Percentiles rank a stretch among this genome's conserved stretches.
Evolutionary conservation across 768 basidiomycete genomes (phyloP).

Genomic region (Mrakia gelida): DNA sequence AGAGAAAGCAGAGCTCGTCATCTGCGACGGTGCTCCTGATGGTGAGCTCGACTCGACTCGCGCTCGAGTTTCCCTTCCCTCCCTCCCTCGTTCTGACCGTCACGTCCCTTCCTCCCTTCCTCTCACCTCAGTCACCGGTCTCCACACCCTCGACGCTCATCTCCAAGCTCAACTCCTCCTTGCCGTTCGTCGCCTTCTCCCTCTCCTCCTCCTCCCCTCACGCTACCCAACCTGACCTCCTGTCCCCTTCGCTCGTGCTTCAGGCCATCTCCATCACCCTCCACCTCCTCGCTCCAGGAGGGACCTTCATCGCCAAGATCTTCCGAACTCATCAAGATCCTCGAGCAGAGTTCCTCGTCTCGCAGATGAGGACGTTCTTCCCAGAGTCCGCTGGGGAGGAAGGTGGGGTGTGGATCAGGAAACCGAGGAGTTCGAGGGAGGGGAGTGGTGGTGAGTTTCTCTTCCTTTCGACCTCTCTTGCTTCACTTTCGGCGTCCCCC

Average conservation of each 20-base stretch:
- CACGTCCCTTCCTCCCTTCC: neutral
- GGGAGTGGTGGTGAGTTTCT: slow-evolving; percentile 46
- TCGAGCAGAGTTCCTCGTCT: slow-evolving; percentile 44
- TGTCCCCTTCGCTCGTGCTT: neutral
- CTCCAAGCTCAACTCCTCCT: slow-evolving; percentile 49
- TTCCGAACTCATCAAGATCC: slow-evolving; percentile 46
- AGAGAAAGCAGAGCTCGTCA: slow-evolving; percentile 47
- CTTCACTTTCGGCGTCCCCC: neutral
- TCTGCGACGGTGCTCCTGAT: slow-evolving; percentile 52
- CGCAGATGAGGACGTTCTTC: slow-evolving; percentile 48
- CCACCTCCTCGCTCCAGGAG: slow-evolving; percentile 46
- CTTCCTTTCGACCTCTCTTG: neutral
- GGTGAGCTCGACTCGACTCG: slow-evolving; percentile 36
- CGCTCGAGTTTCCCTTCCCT: neutral
- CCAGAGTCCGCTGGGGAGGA: slow-evolving; percentile 32
- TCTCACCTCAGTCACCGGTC: slow-evolving; percentile 45
- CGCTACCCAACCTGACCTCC: neutral
- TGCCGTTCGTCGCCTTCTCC: slow-evolving; percentile 40
- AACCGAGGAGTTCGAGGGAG: slow-evolving; percentile 48
- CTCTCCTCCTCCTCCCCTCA: neutral
- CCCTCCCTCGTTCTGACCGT: neutral
- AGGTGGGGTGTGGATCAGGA: slow-evolving; percentile 47
- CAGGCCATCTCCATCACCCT: slow-evolving; percentile 49
- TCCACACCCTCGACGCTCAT: slow-evolving; percentile 51
- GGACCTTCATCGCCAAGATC: slow-evolving; percentile 50